A percentile compares a stretch with the other conserved stretches of the same genome.
Evolutionary conservation across 1,284 basidiomycete genomes (phyloP).

Genomic region (Cutaneotrichosporon sp.): DNA sequence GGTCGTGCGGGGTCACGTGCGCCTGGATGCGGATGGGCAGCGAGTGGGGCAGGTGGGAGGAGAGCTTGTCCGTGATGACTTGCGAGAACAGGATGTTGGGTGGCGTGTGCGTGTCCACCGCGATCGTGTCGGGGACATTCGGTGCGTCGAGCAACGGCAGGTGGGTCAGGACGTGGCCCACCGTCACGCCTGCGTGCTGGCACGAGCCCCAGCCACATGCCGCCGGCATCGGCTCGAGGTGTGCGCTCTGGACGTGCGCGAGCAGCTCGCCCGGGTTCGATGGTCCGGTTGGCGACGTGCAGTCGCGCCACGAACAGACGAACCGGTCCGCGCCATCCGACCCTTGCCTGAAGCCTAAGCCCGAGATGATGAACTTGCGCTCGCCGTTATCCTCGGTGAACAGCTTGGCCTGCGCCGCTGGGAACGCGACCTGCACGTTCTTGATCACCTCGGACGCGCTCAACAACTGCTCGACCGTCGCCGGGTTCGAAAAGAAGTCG

Average conservation of each 20-base stretch:
- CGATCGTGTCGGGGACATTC: constrained; percentile 23
- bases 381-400: constrained; percentile 38
- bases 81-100: constrained; percentile 16
- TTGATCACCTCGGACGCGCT: constrained; percentile 52
- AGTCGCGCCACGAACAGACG: constrained; percentile 41
- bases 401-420: constrained; percentile 44
- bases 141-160: constrained; percentile 28
- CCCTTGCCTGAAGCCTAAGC: constrained; percentile 46
- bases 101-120: constrained; percentile 20
- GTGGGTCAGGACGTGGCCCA: constrained; percentile 46
- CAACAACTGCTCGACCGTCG: constrained; percentile 43
- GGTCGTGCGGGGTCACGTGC: constrained; percentile 32
- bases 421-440: constrained; percentile 50
- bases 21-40: constrained; percentile 31
- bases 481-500: constrained; percentile 45
- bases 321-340: constrained; percentile 43
- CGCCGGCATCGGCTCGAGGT: constrained; percentile 25
- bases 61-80: constrained; percentile 28
- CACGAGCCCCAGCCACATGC: constrained; percentile 44
- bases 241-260: constrained; percentile 34
- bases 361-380: constrained; percentile 50
- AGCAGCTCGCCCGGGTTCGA: constrained; percentile 33
- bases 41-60: constrained; percentile 32
- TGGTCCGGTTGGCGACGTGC: constrained; percentile 21
- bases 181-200: constrained; percentile 32